Evolutionary conservation across 371 early-diverging fungal species (phyloP), one percentile per base, ranked within the genome.

Genomic region (Mucor ambiguus): DNA sequence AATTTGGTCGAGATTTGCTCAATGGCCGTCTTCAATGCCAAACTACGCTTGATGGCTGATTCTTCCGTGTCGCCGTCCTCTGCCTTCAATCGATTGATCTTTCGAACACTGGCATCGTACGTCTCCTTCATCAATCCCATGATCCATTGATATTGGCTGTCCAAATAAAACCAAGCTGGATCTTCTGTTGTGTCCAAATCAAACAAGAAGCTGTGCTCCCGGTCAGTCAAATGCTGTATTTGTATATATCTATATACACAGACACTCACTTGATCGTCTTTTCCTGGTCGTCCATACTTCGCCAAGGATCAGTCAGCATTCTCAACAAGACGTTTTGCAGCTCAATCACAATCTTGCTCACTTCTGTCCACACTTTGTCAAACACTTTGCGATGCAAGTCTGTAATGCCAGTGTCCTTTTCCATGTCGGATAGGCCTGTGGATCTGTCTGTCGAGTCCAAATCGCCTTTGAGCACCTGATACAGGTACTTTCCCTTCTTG

Each of bases 281-380:
- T 77, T 97, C 96, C 72, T 97, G 98, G 43, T 88, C 90, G 32
- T 96, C 96, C 80, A 96, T 85, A 18, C 94, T 84, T 29, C 88
- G 72, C 86, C 90, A 91, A 11, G 92, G 87, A 65, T 95, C 92
- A 4, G 86, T 86, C 64, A 98, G 72, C 75, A 92, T 89, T 55
- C 82, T 74, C 49, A 92, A 88, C 63, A 98, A 74, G 18, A 90
- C 85, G 26, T 84, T 85, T 43, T 91, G 84, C 9, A 96, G 75
- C 52, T 85, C 85, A 2, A 81, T 85, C 3, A 96, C 90, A 67
- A 95, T 93, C 38, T 89, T 85, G 61, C 91, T 92, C 20, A 96
- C 96, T 72, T 96, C 96, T 0, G 77, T 78, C 98, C 98, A 98
- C 26, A 98, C 93, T 64, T 92, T 90, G 52, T 95, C 96, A 81